A percentile compares a stretch with the other conserved stretches of the same genome.
phyloP scores from a whole-genome alignment of 208 protist genomes.

The Acanthamoeba lenticulata region DNA sequence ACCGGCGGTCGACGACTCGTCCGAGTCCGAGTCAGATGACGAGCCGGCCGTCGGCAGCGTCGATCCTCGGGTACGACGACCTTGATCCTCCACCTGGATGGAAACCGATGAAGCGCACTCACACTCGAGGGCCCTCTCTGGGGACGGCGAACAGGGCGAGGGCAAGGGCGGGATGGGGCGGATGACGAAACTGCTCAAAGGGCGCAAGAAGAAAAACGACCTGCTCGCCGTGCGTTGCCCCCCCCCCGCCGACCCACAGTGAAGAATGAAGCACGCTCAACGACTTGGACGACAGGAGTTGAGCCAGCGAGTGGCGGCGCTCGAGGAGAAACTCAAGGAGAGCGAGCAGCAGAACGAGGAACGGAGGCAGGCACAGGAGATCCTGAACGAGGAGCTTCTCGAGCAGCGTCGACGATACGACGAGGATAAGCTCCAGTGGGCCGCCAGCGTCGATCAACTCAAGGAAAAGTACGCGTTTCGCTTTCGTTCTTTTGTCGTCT shows the following conservation, averaged over 20 bases:
- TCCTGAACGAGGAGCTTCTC: background rate
- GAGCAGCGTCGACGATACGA: background rate
- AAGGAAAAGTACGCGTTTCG: background rate
- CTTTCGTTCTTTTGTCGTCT: background rate
- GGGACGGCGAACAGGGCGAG: too few relatives aligned
- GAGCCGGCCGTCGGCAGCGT: too few relatives aligned
- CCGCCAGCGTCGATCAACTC: background rate
- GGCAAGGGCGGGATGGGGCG: background rate
- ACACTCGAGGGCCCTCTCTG: too few relatives aligned
- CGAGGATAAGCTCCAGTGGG: background rate
- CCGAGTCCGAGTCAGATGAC: too few relatives aligned
- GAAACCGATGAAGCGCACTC: too few relatives aligned
- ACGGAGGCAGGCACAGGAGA: background rate
- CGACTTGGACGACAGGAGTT: background rate
- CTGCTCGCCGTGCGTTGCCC: background rate
- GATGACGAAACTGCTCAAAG: background rate
- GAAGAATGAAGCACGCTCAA: background rate
- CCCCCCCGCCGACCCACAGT: background rate
- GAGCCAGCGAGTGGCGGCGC: background rate
- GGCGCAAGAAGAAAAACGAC: background rate
- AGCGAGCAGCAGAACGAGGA: constrained; percentile 15
- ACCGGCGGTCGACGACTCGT: too few relatives aligned
- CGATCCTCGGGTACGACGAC: too few relatives aligned
- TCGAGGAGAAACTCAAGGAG: background rate
- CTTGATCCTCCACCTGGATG: too few relatives aligned